A percentile compares a stretch with the other conserved stretches of the same genome.
Evolutionary conservation across 1,139 yeast species (phyloP).

Genomic region (Candida sp.): DNA sequence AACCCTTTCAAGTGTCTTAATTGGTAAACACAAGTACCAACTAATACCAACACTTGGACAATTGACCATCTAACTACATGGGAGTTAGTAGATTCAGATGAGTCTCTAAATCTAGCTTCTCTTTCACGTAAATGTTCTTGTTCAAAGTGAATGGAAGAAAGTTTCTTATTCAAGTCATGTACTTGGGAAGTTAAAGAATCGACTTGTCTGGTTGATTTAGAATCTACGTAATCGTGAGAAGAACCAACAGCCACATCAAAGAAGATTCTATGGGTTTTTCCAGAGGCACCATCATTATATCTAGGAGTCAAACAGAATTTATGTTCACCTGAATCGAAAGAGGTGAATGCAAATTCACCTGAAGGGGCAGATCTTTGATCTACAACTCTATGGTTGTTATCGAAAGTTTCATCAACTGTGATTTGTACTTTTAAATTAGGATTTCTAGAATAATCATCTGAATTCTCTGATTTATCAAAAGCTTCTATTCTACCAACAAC

Average conservation of each 20-base stretch:
- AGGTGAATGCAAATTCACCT: conserved; percentile 43
- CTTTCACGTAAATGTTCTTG: conserved; percentile 47
- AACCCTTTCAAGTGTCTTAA: conserved; percentile 49
- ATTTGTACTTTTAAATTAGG: conserved; percentile 32
- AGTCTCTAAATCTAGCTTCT: conserved; percentile 47
- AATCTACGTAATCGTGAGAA: conserved; percentile 45
- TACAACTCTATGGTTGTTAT: conserved; percentile 43
- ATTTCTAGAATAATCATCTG: conserved; percentile 27
- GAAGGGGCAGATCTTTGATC: conserved; percentile 35
- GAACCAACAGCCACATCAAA: conserved; percentile 48
- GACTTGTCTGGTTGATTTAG: conserved; percentile 42
- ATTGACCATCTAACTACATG: conserved; percentile 47
- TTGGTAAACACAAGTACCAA: conserved; percentile 48
- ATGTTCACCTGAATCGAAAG: conserved; percentile 46
- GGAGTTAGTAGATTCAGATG: conserved; percentile 44
- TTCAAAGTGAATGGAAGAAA: conserved; percentile 42
- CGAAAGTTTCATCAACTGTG: conserved; percentile 46
- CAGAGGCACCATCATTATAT: conserved; percentile 32
- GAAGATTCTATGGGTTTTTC: conserved; percentile 38
- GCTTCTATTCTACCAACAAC: conserved; percentile 47
- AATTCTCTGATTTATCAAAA: conserved; percentile 29
- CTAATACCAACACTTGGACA: conserved; percentile 42
- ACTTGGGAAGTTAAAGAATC: conserved; percentile 40
- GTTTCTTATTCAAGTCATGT: conserved; percentile 37
- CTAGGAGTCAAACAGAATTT: conserved; percentile 45